Conservation (phyloP, 2,329 filamentous ascomycete genomes). For the Fusarium tjaetaba region DNA sequence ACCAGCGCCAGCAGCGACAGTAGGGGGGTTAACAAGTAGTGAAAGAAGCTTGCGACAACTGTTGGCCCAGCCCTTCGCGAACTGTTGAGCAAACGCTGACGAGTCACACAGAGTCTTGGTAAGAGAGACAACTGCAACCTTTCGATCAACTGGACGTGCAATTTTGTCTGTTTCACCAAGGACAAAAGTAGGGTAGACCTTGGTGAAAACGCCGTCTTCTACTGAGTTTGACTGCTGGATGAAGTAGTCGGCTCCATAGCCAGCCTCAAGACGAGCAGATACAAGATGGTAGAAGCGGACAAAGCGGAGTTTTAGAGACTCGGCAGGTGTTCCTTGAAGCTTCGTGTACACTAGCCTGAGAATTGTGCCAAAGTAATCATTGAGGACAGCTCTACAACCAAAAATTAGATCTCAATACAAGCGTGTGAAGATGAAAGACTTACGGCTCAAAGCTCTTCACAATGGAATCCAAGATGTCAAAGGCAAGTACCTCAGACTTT, state of each 20-base stretch:
- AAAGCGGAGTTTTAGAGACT: constrained; percentile 87
- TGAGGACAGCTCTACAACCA: constrained; percentile 65
- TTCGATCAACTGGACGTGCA: constrained; percentile 87
- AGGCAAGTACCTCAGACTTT: constrained; percentile 84
- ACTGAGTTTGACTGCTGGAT: constrained; percentile 84
- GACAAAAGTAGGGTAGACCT: constrained; percentile 87
- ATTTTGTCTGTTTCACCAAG: constrained; percentile 90
- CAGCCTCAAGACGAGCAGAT: constrained; percentile 78
- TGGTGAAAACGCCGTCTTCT: constrained; percentile 81
- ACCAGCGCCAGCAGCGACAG: constrained; percentile 69
- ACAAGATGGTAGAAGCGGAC: constrained; percentile 95
- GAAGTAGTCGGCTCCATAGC: constrained; percentile 93
- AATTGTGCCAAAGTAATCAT: constrained; percentile 82
- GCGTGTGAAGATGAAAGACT: constrained; percentile 47
- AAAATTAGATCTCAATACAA: constrained; percentile 36
- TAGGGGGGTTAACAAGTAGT: constrained; percentile 86
- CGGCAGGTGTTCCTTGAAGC: constrained; percentile 74
- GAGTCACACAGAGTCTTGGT: constrained; percentile 93
- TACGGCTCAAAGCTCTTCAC: constrained; percentile 77
- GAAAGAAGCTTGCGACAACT: constrained; percentile 91
- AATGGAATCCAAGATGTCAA: constrained; percentile 88
- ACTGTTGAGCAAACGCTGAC: constrained; percentile 81
- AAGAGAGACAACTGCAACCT: constrained; percentile 90
- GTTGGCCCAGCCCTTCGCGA: constrained; percentile 89
- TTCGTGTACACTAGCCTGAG: constrained; percentile 83